phyloP scores from a whole-genome alignment of 2,329 filamentous ascomycete species.

The Metarhizium brunneum region DNA sequence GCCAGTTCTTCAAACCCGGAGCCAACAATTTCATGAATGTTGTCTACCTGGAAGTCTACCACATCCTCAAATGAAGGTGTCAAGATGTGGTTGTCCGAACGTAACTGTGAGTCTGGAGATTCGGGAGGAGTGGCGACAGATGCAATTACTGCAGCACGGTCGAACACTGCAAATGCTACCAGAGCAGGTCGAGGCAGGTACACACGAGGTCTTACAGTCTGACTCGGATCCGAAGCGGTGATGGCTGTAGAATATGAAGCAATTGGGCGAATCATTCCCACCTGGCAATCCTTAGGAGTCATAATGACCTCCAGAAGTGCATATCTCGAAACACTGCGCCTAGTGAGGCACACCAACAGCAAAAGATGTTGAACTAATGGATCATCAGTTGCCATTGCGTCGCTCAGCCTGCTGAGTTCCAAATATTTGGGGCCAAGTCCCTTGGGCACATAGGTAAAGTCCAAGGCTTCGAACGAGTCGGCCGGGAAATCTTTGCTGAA shows the following conservation, averaged over 20 bases:
- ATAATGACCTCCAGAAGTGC: constrained; percentile 65
- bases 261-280: constrained; percentile 61
- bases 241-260: constrained; percentile 51
- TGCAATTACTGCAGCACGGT: constrained; percentile 65
- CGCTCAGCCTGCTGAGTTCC: constrained; percentile 40
- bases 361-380: constrained; percentile 49
- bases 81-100: constrained; percentile 53
- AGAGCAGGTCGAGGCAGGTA: constrained; percentile 71
- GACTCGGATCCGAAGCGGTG: constrained; percentile 25
- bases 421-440: constrained; percentile 40
- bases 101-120: constrained; percentile 67
- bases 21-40: constrained; percentile 53
- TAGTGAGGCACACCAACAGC: constrained; percentile 49
- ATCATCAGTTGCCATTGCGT: constrained; percentile 39
- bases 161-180: constrained; percentile 75
- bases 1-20: constrained; percentile 54
- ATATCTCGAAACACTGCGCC: constrained; percentile 51
- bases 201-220: constrained; percentile 48
- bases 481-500: constrained; percentile 37
- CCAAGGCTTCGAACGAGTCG: constrained; percentile 63
- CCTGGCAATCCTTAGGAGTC: constrained; percentile 37
- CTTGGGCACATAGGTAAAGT: constrained; percentile 63
- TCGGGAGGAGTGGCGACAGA: constrained; percentile 61
- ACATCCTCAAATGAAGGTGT: constrained; percentile 74
- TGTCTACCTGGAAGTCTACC: constrained; percentile 64